Evolutionary conservation across 768 basidiomycete species (phyloP), one percentile per base, ranked within the genome.

Genomic region (Boletus rex-veris): DNA sequence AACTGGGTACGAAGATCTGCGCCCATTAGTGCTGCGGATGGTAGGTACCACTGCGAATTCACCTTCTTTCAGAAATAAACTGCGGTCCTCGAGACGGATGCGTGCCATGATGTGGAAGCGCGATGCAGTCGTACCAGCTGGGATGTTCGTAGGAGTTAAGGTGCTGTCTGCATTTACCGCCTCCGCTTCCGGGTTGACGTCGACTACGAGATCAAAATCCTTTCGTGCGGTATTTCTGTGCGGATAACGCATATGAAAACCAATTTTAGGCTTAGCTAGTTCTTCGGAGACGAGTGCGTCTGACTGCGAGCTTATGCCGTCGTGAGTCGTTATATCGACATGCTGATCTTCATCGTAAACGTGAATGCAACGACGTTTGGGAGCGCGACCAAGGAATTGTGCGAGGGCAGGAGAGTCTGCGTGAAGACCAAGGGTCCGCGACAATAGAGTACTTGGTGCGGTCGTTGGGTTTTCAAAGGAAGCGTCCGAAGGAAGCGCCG

Each of bases 371-470:
- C 78, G 73, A 44, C 72, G 72, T 61, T 72, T 75, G 0, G 75
- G 70, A 16, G 67, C 65, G 49, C 74, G 73, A 8, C 80, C 79
- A 31, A 81, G 73, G 60, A 81, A 81, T 6, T 71, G 76, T 12
- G 79, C 79, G 18, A 81, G 72, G 1, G 77, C 75, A 26, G 80
- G 76, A 8, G 79, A 75, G 50, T 81, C 80, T n/a, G 66, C 70
- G 49, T 82, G 79, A 56, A 76, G 69, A 24, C 80, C 79, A 11
- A 81, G 71, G 8, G 78, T 78, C 42, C 74, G 72, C 9, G 77
- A 74, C 24, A 81, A 58, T n/a, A 77, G 70, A 7, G 75, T 73
- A 28, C 71, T 73, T 18, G 68, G 66, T 14, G 49, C 30, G n/a
- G 51, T 39, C 43, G 51, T 37, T 18, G 49, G 39, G 45, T 46